A percentile compares a stretch with the other conserved stretches of the same genome.
Evolutionary conservation across 495 filamentous ascomycete species (phyloP).

Genomic region (Annulohypoxylon stygium): DNA sequence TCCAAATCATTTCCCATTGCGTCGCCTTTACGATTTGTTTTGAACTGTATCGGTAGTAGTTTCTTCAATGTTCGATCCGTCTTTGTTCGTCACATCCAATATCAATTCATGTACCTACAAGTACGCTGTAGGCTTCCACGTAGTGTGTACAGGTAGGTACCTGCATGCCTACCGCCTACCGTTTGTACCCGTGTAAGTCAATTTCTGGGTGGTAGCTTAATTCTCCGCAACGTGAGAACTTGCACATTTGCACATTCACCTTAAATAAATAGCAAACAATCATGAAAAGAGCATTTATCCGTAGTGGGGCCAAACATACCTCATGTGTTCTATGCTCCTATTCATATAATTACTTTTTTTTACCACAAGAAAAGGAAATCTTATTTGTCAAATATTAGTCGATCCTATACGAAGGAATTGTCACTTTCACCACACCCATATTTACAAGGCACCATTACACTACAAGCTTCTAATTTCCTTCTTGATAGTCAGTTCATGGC

Average conservation of each 20-base stretch:
- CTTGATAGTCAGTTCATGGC: too few relatives aligned
- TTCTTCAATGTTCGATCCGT: neutral
- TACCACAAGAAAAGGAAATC: too few relatives aligned
- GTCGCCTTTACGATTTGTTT: neutral
- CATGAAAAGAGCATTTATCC: neutral
- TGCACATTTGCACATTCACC: neutral
- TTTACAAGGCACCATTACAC: too few relatives aligned
- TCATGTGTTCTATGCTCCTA: too few relatives aligned
- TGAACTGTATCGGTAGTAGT: constrained; percentile 3
- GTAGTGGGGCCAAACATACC: neutral
- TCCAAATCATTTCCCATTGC: neutral
- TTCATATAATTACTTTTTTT: too few relatives aligned
- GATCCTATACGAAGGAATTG: too few relatives aligned
- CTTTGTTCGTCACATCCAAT: neutral
- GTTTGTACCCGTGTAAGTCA: neutral
- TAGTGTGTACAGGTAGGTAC: too few relatives aligned
- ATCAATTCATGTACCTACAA: neutral
- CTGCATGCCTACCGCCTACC: too few relatives aligned
- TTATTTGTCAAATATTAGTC: too few relatives aligned
- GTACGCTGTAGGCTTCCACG: neutral
- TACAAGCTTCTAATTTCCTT: too few relatives aligned
- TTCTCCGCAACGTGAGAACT: neutral
- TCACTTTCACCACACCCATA: too few relatives aligned
- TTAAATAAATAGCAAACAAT: constrained; percentile 8
- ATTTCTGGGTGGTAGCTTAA: neutral